These are phyloP conservation scores for barley (Hordeum vulgare) DNA, from an alignment of 176 grass and related monocot genomes.

Conservation along the genomic window DNA sequence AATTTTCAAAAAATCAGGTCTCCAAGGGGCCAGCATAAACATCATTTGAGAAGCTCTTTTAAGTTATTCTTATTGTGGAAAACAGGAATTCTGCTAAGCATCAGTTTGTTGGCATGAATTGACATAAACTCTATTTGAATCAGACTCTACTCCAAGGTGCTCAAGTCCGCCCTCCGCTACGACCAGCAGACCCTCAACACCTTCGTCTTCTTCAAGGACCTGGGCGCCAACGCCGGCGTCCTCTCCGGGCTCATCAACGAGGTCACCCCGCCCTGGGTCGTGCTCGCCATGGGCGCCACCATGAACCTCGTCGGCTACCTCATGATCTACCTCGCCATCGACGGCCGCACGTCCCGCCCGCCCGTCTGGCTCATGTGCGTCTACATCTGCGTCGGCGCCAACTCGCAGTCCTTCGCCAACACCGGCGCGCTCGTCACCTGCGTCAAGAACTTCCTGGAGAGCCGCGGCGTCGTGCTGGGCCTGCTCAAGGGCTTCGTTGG, in stretches of 20 bases:
- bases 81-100: not conserved
- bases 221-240: slow-evolving; percentile 42
- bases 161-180: slow-evolving; percentile 47
- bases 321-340: slow-evolving; percentile 78
- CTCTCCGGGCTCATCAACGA: slow-evolving; percentile 78
- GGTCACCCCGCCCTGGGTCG: slow-evolving; percentile 68
- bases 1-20: too few relatives aligned
- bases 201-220: slow-evolving; percentile 58
- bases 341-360: slow-evolving; percentile 35
- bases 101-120: not conserved
- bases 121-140: not conserved
- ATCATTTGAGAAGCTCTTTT: not conserved
- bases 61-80: not conserved
- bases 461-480: slow-evolving; percentile 62
- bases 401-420: slow-evolving; percentile 73
- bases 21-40: not conserved
- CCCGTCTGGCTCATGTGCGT: slow-evolving; percentile 66
- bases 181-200: slow-evolving; percentile 73
- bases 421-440: slow-evolving; percentile 69
- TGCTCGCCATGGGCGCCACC: slow-evolving; percentile 50
- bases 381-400: slow-evolving; percentile 71
- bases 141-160: slow-evolving; percentile 63
- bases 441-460: slow-evolving; percentile 79
- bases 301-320: slow-evolving; percentile 72
- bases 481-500: slow-evolving; percentile 64